phyloP scores from a whole-genome alignment of 106 monocot species.

The Posidonia australis region DNA sequence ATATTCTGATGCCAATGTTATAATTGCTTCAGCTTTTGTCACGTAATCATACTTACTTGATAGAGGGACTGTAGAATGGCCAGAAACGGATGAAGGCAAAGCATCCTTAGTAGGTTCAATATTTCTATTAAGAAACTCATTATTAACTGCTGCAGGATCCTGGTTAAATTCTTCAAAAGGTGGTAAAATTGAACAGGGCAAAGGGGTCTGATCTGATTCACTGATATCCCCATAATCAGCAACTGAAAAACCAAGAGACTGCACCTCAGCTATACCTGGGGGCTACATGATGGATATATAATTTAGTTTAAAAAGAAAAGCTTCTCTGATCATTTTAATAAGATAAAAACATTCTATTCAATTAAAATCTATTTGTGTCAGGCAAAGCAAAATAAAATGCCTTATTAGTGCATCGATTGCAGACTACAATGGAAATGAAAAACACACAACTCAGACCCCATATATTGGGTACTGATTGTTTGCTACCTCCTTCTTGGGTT shows the following conservation, averaged over 20 bases:
- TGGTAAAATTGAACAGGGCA: constrained; percentile 31
- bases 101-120: constrained; percentile 30
- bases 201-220: constrained; percentile 43
- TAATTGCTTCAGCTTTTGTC: constrained; percentile 71
- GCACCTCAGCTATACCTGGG: constrained; percentile 83
- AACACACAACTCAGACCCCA: too few species aligned
- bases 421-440: too few species aligned
- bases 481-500: too few species aligned
- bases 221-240: constrained; percentile 50
- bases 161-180: constrained; percentile 50
- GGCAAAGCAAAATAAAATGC: too few species aligned
- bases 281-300: constrained; percentile 39
- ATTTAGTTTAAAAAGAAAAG: not conserved
- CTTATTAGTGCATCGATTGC: too few species aligned
- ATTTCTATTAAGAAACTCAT: constrained; percentile 23
- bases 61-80: constrained; percentile 20
- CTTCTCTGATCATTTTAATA: not conserved
- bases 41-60: constrained; percentile 49
- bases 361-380: not conserved
- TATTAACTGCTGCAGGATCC: constrained; percentile 13
- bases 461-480: too few species aligned
- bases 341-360: not conserved
- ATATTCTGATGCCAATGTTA: constrained; percentile 88
- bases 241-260: constrained; percentile 38
- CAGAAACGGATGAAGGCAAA: constrained; percentile 11